Conservation (phyloP, 257 asterid genomes). For the Pogostemon cablin region DNA sequence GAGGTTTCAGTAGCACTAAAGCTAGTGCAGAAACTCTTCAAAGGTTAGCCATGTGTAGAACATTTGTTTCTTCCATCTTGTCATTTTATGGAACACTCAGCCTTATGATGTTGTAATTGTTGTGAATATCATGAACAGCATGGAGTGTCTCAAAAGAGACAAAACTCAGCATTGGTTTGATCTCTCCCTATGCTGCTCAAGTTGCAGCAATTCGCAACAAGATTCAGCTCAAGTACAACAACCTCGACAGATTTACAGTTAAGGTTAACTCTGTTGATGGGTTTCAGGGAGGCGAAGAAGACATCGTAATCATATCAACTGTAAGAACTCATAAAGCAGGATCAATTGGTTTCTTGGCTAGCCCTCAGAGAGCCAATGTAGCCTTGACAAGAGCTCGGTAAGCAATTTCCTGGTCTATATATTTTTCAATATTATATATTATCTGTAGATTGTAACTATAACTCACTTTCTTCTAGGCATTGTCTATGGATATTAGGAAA, state of each 20-base stretch:
- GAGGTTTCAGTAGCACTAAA: background rate
- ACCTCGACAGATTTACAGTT: conserved; percentile 44
- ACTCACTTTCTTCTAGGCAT: conserved; percentile 43
- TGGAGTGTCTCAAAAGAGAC: conserved; percentile 47
- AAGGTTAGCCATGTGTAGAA: background rate
- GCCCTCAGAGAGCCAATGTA: conserved; percentile 61
- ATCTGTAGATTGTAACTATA: conserved; percentile 1
- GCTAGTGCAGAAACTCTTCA: background rate
- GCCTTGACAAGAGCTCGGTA: conserved; percentile 90
- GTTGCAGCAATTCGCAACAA: conserved; percentile 54
- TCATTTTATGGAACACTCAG: background rate
- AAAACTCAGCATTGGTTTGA: conserved; percentile 58
- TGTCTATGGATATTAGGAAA: conserved; percentile 78
- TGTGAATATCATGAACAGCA: conserved; percentile 39
- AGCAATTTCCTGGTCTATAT: background rate
- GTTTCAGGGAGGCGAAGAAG: conserved; percentile 83
- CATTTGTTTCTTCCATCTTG: background rate
- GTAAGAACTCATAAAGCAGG: conserved; percentile 59
- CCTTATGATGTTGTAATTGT: background rate
- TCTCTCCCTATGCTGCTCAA: conserved; percentile 81
- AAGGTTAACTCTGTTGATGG: conserved; percentile 75
- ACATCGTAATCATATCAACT: conserved; percentile 61
- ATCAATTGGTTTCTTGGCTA: conserved; percentile 60
- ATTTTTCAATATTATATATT: background rate
- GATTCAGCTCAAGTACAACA: conserved; percentile 38